Conservation (phyloP, 305 asterid species). For the Fraxinus baroniana region DNA sequence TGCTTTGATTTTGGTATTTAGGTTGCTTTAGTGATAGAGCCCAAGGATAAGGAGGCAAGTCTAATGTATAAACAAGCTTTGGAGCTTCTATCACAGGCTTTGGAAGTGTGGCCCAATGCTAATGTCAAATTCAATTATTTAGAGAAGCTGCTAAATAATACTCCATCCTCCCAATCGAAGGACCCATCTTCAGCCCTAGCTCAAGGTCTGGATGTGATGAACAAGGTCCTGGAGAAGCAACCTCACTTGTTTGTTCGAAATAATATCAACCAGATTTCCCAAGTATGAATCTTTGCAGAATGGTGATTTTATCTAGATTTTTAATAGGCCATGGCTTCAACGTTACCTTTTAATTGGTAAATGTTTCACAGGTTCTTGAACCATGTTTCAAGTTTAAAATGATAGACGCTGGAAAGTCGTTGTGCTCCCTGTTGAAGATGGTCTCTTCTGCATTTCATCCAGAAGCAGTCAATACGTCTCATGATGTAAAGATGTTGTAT, state of each 20-base stretch:
- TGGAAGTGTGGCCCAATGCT: slow-evolving; percentile 99
- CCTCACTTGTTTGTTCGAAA: slow-evolving; percentile 95
- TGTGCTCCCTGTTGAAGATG: slow-evolving; percentile 95
- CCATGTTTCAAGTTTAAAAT: slow-evolving; percentile 98
- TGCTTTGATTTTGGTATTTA: slow-evolving; percentile 27
- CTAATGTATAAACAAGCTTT: slow-evolving; percentile 97
- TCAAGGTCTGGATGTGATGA: slow-evolving; percentile 99
- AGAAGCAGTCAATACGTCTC: slow-evolving; percentile 70
- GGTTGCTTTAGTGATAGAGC: slow-evolving; percentile 98
- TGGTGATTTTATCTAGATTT: slow-evolving; percentile 22
- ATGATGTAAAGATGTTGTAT: slow-evolving; percentile 83
- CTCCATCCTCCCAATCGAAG: slow-evolving; percentile 94
- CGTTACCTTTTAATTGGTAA: slow-evolving; percentile 11
- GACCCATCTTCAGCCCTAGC: slow-evolving; percentile 98
- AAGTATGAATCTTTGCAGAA: slow-evolving; percentile 46
- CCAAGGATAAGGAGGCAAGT: slow-evolving; percentile 98
- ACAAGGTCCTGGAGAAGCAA: slow-evolving; percentile 96
- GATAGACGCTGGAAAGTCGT: slow-evolving; percentile 96
- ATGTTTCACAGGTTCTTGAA: slow-evolving; percentile 75
- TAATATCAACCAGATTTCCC: slow-evolving; percentile 89
- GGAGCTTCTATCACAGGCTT: slow-evolving; percentile 93
- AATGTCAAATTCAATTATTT: slow-evolving; percentile 97
- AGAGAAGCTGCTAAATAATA: slow-evolving; percentile 93
- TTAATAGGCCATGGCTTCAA: slow-evolving; percentile 10
- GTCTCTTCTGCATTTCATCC: slow-evolving; percentile 94